Evolutionary conservation across 1,284 basidiomycete genomes (phyloP), one percentile per base, ranked within the genome.

Genomic region (Malassezia yamatoensis): DNA sequence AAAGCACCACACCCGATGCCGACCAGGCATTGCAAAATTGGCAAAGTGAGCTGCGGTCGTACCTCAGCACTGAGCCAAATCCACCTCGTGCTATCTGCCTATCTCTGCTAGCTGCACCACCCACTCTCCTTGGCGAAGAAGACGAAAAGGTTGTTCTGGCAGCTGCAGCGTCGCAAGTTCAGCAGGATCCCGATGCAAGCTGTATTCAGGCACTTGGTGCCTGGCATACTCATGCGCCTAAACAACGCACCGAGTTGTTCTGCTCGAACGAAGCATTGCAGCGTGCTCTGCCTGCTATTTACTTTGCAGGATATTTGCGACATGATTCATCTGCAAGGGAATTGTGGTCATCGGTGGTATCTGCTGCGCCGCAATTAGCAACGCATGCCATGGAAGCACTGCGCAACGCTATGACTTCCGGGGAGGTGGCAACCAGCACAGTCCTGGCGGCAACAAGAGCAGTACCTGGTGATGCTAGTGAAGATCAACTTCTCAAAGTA

Each of bases 31-130:
- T 49, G n/a, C 13, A 7, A 3, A 11, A 35, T 6, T 49, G 47
- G 47, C 47, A 12, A 15, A 12, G 12, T 16, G 6, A 13, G 21
- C 15, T 45, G 24, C 21, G 34, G 6, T 5, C 21, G 24, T n/a
- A 47, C 6, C 45, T 34, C 15, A 34, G n/a, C n/a, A 33, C 29
- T 18, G 45, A 37, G 18, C 10, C 8, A 5, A 16, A 10, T 13
- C 34, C 34, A 20, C 33, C 32, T 11, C 45, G 45, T n/a, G 34
- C 20, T 13, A 42, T 45, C 9, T 51, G 37, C 34, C 33, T 38
- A 18, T 21, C 20, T 10, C 36, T 56, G 15, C 49, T 56, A 9
- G 20, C 36, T 13, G 54, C 49, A 35, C 54, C 54, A 15, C 35
- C 32, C 1, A 15, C 34, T 33, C 45, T 47, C 11, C 33, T 35